A percentile compares a stretch with the other conserved stretches of the same genome.
These are phyloP conservation scores for Brassica cretica DNA, from an alignment of 345 rosid species.

Conservation along the genomic window DNA sequence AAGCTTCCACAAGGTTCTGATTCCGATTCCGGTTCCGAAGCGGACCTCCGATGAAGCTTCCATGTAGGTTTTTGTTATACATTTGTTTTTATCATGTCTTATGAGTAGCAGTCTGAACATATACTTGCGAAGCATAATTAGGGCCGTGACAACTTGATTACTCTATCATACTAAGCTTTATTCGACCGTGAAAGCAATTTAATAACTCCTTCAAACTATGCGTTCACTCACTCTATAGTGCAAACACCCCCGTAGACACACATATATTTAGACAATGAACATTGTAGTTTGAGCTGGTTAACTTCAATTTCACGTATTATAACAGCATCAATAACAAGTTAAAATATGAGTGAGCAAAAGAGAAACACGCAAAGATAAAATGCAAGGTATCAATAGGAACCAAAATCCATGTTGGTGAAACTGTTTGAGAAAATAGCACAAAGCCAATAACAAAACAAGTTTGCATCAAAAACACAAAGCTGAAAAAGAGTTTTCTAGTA, in stretches of 20 bases:
- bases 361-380: neutral
- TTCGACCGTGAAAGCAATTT: no score
- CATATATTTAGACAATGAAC: neutral
- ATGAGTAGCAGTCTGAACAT: neutral
- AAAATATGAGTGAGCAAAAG: no score
- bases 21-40: no score
- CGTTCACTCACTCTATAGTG: no score
- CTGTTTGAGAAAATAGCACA: neutral
- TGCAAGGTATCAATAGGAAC: neutral
- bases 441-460: slow-evolving; percentile 32
- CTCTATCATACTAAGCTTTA: no score
- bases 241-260: no score
- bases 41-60: no score
- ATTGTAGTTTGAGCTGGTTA: neutral
- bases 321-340: no score
- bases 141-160: no score
- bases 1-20: no score
- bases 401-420: slow-evolving; percentile 17
- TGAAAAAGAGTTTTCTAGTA: slow-evolving; percentile 26
- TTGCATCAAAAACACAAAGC: slow-evolving; percentile 25
- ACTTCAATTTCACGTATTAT: neutral
- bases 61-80: no score
- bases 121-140: neutral
- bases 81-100: neutral
- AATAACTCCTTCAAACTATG: no score